phyloP scores from a whole-genome alignment of 2,329 filamentous ascomycete genomes.

The Pseudovirgaria hyperparasitica region DNA sequence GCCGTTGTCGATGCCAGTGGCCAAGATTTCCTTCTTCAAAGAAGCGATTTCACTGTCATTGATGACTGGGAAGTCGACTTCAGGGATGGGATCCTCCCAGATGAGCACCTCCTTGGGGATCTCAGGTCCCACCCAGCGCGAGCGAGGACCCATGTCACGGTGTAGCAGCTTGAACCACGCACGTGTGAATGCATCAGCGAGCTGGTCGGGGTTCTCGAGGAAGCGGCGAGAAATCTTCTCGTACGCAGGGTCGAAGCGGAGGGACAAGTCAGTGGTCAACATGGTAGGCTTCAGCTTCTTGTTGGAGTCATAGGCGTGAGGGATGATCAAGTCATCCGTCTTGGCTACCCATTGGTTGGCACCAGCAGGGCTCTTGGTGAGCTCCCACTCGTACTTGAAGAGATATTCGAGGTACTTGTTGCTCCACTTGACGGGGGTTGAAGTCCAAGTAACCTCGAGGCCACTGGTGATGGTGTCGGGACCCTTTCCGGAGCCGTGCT shows the following conservation, averaged over 20 bases:
- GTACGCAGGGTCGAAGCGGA: conserved; percentile 59
- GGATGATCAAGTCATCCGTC: conserved; percentile 52
- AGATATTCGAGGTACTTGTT: conserved; percentile 64
- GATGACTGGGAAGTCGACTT: conserved; percentile 43
- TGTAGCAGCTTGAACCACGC: conserved; percentile 80
- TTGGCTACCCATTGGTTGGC: conserved; percentile 69
- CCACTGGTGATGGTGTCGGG: conserved; percentile 62
- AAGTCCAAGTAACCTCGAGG: conserved; percentile 69
- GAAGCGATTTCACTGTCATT: conserved; percentile 49
- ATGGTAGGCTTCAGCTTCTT: conserved; percentile 66
- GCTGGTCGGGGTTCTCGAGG: conserved; percentile 54
- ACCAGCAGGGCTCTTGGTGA: conserved; percentile 61
- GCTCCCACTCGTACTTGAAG: conserved; percentile 68
- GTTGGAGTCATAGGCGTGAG: conserved; percentile 54
- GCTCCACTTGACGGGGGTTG: conserved; percentile 63
- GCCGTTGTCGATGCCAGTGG: conserved; percentile 44
- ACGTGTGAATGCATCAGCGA: conserved; percentile 55
- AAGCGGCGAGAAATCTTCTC: conserved; percentile 64
- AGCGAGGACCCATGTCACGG: conserved; percentile 62
- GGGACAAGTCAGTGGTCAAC: conserved; percentile 62
- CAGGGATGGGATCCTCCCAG: conserved; percentile 65
- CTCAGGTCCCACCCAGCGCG: conserved; percentile 63
- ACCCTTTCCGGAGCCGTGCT: conserved; percentile 52
- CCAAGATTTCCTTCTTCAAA: conserved; percentile 57
- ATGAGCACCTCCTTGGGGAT: conserved; percentile 54